phyloP scores from a whole-genome alignment of 2,329 filamentous ascomycete genomes.

The Diaporthe helianthi region DNA sequence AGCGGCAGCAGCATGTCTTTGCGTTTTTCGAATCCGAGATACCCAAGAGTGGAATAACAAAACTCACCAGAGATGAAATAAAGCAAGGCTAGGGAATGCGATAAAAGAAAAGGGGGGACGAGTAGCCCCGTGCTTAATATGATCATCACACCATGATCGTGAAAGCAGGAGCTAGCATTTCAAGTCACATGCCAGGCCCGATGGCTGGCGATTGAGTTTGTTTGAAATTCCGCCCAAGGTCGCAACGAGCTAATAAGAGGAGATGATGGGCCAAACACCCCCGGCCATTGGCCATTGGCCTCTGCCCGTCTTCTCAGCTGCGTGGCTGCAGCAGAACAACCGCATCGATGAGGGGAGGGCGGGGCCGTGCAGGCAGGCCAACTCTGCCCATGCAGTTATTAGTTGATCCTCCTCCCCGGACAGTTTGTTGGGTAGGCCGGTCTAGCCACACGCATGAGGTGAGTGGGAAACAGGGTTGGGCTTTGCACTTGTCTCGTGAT shows the following conservation, averaged over 20 bases:
- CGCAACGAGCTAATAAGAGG: neutral
- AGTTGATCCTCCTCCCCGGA: neutral
- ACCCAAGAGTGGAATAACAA: neutral
- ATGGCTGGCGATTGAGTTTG: constrained; percentile 28
- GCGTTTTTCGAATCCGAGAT: constrained; percentile 18
- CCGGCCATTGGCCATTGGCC: neutral
- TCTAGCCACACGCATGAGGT: neutral
- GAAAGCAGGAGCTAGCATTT: neutral
- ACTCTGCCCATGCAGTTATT: neutral
- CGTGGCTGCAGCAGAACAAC: neutral
- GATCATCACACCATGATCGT: neutral
- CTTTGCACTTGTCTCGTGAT: constrained; percentile 14
- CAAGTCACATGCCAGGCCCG: constrained; percentile 8
- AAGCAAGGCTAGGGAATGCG: neutral
- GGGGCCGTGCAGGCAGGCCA: neutral
- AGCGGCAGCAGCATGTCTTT: constrained; percentile 8
- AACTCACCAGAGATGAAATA: neutral
- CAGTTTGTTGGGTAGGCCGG: neutral
- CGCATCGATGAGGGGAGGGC: neutral
- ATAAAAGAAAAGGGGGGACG: neutral
- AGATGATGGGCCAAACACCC: neutral
- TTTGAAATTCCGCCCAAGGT: constrained; percentile 12
- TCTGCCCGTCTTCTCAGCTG: neutral
- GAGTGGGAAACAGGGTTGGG: neutral
- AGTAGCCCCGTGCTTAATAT: neutral